Evolutionary conservation across 495 filamentous ascomycete genomes (phyloP).

Genomic region (Cetradonia linearis): DNA sequence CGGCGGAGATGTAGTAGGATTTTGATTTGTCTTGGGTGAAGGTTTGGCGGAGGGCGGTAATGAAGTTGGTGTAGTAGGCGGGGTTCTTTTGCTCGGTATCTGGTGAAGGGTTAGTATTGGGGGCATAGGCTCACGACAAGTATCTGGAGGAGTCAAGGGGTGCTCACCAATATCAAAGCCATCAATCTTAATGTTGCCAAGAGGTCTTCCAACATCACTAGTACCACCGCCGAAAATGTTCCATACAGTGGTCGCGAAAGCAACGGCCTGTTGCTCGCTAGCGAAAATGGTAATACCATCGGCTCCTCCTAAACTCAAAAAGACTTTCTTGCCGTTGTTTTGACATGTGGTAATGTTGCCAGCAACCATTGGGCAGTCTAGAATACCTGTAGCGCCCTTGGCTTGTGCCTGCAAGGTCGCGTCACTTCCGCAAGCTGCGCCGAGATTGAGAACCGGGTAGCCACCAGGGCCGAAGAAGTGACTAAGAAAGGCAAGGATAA

Average conservation of each 20-base stretch:
- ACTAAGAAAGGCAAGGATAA: constrained; percentile 45
- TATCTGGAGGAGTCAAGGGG: no score
- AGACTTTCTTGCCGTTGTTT: constrained; percentile 37
- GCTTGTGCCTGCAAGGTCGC: constrained; percentile 8
- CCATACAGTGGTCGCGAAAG: constrained; percentile 42
- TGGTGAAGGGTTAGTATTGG: not conserved
- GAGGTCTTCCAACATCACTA: constrained; percentile 34
- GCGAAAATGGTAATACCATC: constrained; percentile 29
- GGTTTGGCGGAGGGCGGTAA: constrained; percentile 35
- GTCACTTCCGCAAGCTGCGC: constrained; percentile 25
- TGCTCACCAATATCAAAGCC: constrained; percentile 45
- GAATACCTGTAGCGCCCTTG: constrained; percentile 23
- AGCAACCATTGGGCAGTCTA: constrained; percentile 37
- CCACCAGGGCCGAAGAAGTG: constrained; percentile 30
- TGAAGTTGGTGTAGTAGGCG: constrained; percentile 35
- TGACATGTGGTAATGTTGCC: constrained; percentile 43
- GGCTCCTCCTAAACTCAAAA: constrained; percentile 42
- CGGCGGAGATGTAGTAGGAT: constrained; percentile 46
- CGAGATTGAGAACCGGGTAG: constrained; percentile 27
- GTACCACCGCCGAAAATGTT: constrained; percentile 42
- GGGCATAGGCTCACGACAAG: not conserved
- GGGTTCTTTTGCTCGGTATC: constrained; percentile 30
- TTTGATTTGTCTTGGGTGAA: constrained; percentile 37
- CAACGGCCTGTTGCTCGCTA: constrained; percentile 34
- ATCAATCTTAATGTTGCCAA: constrained; percentile 44